Base-by-base conservation (phyloP, 2,329 filamentous ascomycete genomes). In the Xylariomycetidae sp. region DNA sequence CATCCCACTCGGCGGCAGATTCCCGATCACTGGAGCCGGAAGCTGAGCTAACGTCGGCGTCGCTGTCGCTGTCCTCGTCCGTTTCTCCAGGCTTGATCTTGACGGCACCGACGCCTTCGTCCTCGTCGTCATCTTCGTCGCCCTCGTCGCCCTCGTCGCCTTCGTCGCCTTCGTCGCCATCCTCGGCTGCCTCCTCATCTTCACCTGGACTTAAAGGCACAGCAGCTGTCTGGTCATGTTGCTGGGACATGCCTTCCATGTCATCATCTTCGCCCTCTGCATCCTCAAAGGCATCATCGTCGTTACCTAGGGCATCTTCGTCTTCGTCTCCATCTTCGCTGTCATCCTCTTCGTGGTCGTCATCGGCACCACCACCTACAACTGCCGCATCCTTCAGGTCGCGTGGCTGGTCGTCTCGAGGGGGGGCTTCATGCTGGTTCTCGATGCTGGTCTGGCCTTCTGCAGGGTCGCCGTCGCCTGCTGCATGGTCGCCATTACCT, bases 51-150 rank as follows among this genome's bases (percentile, higher is more conserved):
- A 49, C 46, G 30, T 49, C 49, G 14, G 47, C 44, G 3, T 61
- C 60, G 28, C 54, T 58, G 3, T 60, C 63, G 25, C 51, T 55
- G 5, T 67, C 64, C 22, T 63, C 57, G 15, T 67, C 62, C 0
- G 64, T 68, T 34, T 73, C 67, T 15, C 68, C 68, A 6, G 71
- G 71, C 36, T 65, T 66, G 37, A 74, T 65, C 44, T 77, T 76
- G 14, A 76, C 71, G 7, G 72, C 71, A 10, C 72, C 72, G 2
- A 76, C 72, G 3, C 66, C 70, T 47, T 77, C 73, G 3, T 67
- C 66, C 7, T 70, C 63, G 16, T 72, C 67, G 12, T 66, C 63
- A 2, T 64, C 59, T 3, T 57, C 57, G 5, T 52, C 51, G 4
- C 39, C 46, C 10, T 45, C 49, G 8, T 48, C 43, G n/a, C n/a